Evolutionary conservation across 495 filamentous ascomycete genomes (phyloP), one percentile per base, ranked within the genome.

Genomic region (Aspergillus hancockii): DNA sequence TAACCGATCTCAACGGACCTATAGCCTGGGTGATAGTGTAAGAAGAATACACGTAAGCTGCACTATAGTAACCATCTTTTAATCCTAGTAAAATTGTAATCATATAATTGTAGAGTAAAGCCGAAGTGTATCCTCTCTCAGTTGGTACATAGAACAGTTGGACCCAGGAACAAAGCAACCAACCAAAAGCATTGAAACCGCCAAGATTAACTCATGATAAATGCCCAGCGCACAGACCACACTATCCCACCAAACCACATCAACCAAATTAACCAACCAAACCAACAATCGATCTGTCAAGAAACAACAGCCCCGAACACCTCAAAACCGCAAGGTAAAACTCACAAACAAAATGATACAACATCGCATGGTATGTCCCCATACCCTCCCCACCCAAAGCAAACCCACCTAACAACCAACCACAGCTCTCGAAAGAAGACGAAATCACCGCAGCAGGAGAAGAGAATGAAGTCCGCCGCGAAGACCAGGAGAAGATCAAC

Each of bases 401-500:
- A 46, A 30, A 43, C 25, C 41, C 8, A 56, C 22, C 32, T 61
- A 59, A 22, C 50, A 9, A 23, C 43, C 54, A 47, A 28, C 16
- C 21, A 23, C 69, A 98, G 94, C 88, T 98, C 62, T 90, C 90
- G 16, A 92, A 88, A 70, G 94, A 96, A 73, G 94, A 98, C 57
- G 94, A 97, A 74, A 79, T 77, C 61, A 41, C 62, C 38, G 86
- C 86, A 30, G 87, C 80, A 54, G 79, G 83, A 47, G 88, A 93
- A 40, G 92, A 97, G 59, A 87, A 90, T 60, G 89, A 96, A 71
- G 94, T 98, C 53, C 88, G 93, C 38, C 89, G 92, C 63, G 93
- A 96, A 66, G 94, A 98, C 70, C 94, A 98, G 73, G 92, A 98
- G 75, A 95, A 92, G 74, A 98, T 98, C 82, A 98, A 98, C 75